These are phyloP conservation scores for Lecanoromycetidae sp. DNA, from an alignment of 2,329 filamentous ascomycete species.

Conservation along the genomic window DNA sequence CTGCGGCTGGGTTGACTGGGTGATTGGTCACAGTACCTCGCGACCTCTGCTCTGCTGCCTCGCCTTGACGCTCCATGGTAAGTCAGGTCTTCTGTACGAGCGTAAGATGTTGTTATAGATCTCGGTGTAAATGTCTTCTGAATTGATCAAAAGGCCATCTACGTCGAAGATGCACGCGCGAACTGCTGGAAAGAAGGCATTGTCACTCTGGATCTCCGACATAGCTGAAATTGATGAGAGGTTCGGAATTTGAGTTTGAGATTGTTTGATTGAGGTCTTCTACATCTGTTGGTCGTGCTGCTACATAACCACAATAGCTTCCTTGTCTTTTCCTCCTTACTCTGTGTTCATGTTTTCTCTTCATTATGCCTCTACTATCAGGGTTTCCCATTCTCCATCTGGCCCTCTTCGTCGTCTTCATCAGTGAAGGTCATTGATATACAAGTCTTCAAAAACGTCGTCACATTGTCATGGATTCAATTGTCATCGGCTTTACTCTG, in stretches of 20 bases:
- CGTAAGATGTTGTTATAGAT: constrained; percentile 72
- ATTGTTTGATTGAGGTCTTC: background rate
- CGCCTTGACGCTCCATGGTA: constrained; percentile 91
- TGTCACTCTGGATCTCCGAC: background rate
- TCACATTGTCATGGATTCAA: constrained; percentile 9
- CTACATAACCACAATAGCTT: too few relatives aligned
- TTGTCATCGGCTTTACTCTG: constrained; percentile 3
- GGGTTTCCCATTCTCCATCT: background rate
- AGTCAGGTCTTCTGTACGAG: constrained; percentile 55
- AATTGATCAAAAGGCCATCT: constrained; percentile 94
- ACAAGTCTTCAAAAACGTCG: background rate
- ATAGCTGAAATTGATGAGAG: background rate
- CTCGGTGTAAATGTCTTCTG: constrained; percentile 77
- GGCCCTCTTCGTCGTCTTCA: background rate
- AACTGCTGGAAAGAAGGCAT: constrained; percentile 36
- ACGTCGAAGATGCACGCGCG: constrained; percentile 95
- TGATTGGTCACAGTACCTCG: background rate
- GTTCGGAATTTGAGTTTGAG: too few relatives aligned
- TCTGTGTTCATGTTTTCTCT: too few relatives aligned
- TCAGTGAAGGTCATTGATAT: constrained; percentile 1
- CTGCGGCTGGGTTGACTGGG: background rate
- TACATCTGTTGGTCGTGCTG: background rate
- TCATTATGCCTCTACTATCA: too few relatives aligned
- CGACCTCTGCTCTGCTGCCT: constrained; percentile 54
- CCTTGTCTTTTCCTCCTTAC: background rate